Conservation (phyloP, 768 basidiomycete species). For the Serpula lacrymans region DNA sequence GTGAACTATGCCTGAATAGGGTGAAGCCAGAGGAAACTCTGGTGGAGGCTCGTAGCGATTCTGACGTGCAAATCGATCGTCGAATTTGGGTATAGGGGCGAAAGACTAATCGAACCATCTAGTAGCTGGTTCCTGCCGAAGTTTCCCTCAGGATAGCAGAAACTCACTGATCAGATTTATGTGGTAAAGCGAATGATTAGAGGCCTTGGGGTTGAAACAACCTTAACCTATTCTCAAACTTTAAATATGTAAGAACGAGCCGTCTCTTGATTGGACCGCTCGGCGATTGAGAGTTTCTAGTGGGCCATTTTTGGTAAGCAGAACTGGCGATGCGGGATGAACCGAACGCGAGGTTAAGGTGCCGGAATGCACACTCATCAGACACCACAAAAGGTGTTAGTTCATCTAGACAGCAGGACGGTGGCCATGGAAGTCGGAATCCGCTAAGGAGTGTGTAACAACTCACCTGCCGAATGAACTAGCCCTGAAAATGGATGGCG, state of each 20-base stretch:
- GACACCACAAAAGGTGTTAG: constrained; percentile 85
- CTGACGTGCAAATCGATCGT: constrained; percentile 97
- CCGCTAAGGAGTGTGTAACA: constrained; percentile 87
- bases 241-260: constrained; percentile 60
- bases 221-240: constrained; percentile 82
- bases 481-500: constrained; percentile 91
- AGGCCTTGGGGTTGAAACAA: constrained; percentile 86
- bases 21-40: constrained; percentile 95
- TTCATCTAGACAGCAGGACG: constrained; percentile 87
- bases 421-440: constrained; percentile 85
- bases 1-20: constrained; percentile 89
- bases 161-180: constrained; percentile 61
- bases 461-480: constrained; percentile 90
- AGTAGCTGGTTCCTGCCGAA: constrained; percentile 92
- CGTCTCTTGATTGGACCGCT: constrained; percentile 48
- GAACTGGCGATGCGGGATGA: constrained; percentile 72
- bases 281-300: constrained; percentile 65
- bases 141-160: constrained; percentile 79
- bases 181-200: constrained; percentile 88
- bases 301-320: constrained; percentile 74
- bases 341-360: constrained; percentile 75
- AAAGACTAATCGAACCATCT: constrained; percentile 96
- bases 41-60: constrained; percentile 94
- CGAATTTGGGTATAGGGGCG: constrained; percentile 94
- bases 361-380: constrained; percentile 80